Conservation (phyloP, 2,329 filamentous ascomycete species). For the Trichoderma citrinoviride region DNA sequence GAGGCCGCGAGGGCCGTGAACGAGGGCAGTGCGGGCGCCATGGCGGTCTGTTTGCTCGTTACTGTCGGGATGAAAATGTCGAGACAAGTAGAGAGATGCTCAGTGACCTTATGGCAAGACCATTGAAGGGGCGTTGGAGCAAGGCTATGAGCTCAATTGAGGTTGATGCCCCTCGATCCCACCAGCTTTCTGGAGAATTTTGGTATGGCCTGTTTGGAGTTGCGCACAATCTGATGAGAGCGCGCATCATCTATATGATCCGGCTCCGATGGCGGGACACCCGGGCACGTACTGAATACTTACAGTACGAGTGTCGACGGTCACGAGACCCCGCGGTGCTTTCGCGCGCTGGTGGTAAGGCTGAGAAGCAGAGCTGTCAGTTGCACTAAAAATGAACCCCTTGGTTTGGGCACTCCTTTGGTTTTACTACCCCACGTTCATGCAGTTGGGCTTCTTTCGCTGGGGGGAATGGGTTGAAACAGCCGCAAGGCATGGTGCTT, state of each 20-base stretch:
- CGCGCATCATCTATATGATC: slow-evolving; percentile 13
- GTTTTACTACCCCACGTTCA: slow-evolving; percentile 2
- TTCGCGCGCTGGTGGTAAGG: slow-evolving; percentile 27
- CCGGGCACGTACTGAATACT: too few species aligned
- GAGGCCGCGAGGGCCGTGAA: slow-evolving; percentile 13
- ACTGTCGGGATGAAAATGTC: neutral
- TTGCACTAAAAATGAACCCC: neutral
- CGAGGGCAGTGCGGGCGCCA: slow-evolving; percentile 12
- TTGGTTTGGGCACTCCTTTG: too few species aligned
- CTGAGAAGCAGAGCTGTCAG: slow-evolving; percentile 20
- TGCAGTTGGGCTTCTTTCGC: neutral
- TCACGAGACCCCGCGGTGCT: slow-evolving; percentile 38
- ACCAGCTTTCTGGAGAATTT: slow-evolving; percentile 9
- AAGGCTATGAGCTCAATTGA: neutral
- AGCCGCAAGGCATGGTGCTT: neutral
- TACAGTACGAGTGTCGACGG: neutral
- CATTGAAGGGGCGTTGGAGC: neutral
- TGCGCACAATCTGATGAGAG: neutral
- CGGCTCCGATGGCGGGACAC: slow-evolving; percentile 1
- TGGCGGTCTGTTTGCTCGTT: neutral
- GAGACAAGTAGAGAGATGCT: neutral
- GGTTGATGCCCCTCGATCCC: slow-evolving; percentile 6
- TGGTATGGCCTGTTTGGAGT: slow-evolving; percentile 10
- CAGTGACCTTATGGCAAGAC: neutral
- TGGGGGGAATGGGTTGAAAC: neutral